Percentiles rank a stretch among this genome's conserved stretches.
phyloP scores from a whole-genome alignment of 257 asterid genomes.

The Voacanga thouarsii region DNA sequence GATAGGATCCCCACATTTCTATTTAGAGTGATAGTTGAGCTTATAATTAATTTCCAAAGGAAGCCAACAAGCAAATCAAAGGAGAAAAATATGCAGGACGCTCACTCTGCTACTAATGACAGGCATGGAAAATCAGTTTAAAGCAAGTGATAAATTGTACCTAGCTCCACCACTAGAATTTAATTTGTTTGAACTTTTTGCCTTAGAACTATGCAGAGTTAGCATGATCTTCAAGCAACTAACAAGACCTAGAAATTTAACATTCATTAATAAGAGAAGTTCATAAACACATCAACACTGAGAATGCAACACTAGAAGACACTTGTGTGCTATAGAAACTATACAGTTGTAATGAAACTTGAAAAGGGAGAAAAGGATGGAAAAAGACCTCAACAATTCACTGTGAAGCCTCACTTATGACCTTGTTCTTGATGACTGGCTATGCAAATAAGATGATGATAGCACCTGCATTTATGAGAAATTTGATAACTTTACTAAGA shows the following conservation, averaged over 20 bases:
- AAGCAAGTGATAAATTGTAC: not conserved
- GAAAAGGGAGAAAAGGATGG: not conserved
- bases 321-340: not conserved
- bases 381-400: not conserved
- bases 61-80: not conserved
- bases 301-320: not conserved
- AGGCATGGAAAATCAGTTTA: not conserved
- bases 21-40: not conserved
- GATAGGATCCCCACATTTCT: not conserved
- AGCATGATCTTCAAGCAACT: not conserved
- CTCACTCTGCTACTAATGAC: not conserved
- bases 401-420: slow-evolving; percentile 1
- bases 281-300: not conserved
- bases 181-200: not conserved
- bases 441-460: slow-evolving; percentile 74
- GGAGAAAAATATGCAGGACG: not conserved
- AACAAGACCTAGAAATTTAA: not conserved
- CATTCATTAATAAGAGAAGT: not conserved
- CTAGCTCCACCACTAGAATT: not conserved
- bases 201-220: not conserved
- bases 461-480: slow-evolving; percentile 52
- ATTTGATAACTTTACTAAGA: not conserved
- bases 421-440: slow-evolving; percentile 50
- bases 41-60: not conserved
- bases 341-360: not conserved